Conservation (phyloP, 768 basidiomycete genomes). For the Suillus brevipes region DNA sequence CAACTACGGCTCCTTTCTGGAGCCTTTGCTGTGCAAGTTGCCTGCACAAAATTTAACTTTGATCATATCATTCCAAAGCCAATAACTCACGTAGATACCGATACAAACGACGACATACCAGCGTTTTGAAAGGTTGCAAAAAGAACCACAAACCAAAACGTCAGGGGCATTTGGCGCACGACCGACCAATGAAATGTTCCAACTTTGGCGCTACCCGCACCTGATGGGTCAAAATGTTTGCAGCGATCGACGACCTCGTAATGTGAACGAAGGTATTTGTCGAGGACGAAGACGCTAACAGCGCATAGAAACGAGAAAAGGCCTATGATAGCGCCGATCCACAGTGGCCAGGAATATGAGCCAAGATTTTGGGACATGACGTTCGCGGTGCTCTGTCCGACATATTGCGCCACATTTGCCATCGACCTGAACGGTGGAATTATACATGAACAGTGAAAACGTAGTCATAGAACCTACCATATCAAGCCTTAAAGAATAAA, state of each 20-base stretch:
- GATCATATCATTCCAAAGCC: not conserved
- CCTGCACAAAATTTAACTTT: constrained; percentile 19
- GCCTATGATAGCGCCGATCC: constrained; percentile 41
- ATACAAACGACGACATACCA: constrained; percentile 44
- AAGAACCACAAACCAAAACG: constrained; percentile 43
- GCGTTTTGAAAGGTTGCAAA: constrained; percentile 44
- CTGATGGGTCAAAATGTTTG: constrained; percentile 29
- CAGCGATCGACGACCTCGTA: constrained; percentile 39
- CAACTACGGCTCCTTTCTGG: constrained; percentile 42
- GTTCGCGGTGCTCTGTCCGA: constrained; percentile 43
- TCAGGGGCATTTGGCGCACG: constrained; percentile 35
- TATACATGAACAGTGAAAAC: not conserved
- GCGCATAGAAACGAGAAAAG: constrained; percentile 41
- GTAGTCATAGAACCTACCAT: constrained; percentile 24
- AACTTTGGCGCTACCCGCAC: constrained; percentile 24
- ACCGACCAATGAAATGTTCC: constrained; percentile 35
- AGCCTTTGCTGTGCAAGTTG: constrained; percentile 45
- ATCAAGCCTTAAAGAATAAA: constrained; percentile 27
- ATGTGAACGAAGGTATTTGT: constrained; percentile 34
- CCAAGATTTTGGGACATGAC: constrained; percentile 39
- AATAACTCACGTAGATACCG: constrained; percentile 41
- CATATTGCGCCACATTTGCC: constrained; percentile 42
- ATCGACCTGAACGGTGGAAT: constrained; percentile 28
- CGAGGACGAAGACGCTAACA: constrained; percentile 36
- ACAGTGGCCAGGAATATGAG: constrained; percentile 42